Percentiles rank a stretch among this genome's conserved stretches.
phyloP scores from a whole-genome alignment of 305 asterid genomes.

The Euphrasia arctica region DNA sequence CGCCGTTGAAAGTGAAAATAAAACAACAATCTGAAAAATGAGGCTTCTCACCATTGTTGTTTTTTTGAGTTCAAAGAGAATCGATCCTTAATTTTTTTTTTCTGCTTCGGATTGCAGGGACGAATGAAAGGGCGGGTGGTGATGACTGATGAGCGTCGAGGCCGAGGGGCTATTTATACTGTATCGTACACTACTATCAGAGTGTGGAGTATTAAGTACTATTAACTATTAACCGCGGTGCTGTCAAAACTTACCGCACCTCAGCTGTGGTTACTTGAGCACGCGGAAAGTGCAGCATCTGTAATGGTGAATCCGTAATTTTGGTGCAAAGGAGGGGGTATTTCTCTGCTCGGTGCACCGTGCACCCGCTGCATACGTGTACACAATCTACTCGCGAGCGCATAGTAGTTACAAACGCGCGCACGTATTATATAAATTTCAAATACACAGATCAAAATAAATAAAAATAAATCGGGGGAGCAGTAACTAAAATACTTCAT shows the following conservation, averaged over 20 bases:
- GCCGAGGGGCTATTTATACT: slow-evolving; percentile 11
- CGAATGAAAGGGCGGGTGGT: slow-evolving; percentile 33
- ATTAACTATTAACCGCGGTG: slow-evolving; percentile 30
- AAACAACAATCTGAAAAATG: neutral
- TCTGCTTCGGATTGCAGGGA: slow-evolving; percentile 7
- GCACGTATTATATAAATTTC: too few species aligned
- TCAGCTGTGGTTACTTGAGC: slow-evolving; percentile 1
- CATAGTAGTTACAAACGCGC: too few species aligned
- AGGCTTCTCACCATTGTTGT: slow-evolving; percentile 42
- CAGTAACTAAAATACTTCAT: too few species aligned
- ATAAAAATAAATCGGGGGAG: too few species aligned
- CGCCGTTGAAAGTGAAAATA: neutral
- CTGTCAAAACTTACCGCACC: too few species aligned
- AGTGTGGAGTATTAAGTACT: too few species aligned
- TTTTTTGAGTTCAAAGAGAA: slow-evolving; percentile 1
- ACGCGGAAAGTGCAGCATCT: slow-evolving; percentile 8
- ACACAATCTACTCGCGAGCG: too few species aligned
- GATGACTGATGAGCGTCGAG: too few species aligned
- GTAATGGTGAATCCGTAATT: slow-evolving; percentile 22
- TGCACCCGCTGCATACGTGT: too few species aligned
- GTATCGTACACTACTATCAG: neutral
- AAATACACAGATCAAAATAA: too few species aligned
- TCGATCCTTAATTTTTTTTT: neutral
- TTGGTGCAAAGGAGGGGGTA: neutral
- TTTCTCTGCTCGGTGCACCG: neutral